Conservation (phyloP, 2,329 filamentous ascomycete genomes). For the Didymella keratinophila region DNA sequence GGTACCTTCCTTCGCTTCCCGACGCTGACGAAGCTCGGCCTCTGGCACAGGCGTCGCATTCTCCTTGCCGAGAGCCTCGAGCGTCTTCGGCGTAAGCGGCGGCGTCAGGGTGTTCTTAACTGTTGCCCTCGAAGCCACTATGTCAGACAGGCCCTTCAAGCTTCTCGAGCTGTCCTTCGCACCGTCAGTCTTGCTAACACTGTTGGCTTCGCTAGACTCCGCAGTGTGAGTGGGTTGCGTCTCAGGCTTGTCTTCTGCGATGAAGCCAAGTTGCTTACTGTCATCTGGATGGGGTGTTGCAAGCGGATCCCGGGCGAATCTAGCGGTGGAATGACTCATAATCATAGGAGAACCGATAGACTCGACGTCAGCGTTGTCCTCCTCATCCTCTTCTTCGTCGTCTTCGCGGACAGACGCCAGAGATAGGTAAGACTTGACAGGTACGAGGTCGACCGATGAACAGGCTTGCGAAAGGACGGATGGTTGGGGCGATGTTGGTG, state of each 20-base stretch:
- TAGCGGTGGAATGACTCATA: conserved; percentile 18
- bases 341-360: conserved; percentile 32
- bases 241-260: conserved; percentile 6
- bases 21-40: conserved; percentile 27
- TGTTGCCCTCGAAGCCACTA: conserved; percentile 24
- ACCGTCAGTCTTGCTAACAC: conserved; percentile 28
- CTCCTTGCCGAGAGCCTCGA: conserved; percentile 4
- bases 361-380: conserved; percentile 25
- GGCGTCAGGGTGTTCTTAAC: conserved; percentile 20
- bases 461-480: conserved; percentile 40
- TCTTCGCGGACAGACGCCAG: conserved; percentile 42
- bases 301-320: conserved; percentile 23
- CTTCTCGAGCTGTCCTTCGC: conserved; percentile 20
- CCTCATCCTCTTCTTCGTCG: conserved; percentile 34
- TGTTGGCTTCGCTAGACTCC: conserved; percentile 27
- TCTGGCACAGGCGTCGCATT: conserved; percentile 11
- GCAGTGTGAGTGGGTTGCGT: conserved; percentile 6
- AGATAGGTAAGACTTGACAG: conserved; percentile 38
- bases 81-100: conserved; percentile 26
- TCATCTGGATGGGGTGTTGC: conserved; percentile 26
- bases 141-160: conserved; percentile 23
- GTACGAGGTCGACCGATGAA: conserved; percentile 41
- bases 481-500: conserved; percentile 33
- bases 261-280: conserved; percentile 23
- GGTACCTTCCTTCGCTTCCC: conserved; percentile 13